Percentiles rank a stretch among this genome's conserved stretches.
These are phyloP conservation scores for Monosporozyma yasuniensis DNA, from an alignment of 805 yeast species.

Conservation along the genomic window DNA sequence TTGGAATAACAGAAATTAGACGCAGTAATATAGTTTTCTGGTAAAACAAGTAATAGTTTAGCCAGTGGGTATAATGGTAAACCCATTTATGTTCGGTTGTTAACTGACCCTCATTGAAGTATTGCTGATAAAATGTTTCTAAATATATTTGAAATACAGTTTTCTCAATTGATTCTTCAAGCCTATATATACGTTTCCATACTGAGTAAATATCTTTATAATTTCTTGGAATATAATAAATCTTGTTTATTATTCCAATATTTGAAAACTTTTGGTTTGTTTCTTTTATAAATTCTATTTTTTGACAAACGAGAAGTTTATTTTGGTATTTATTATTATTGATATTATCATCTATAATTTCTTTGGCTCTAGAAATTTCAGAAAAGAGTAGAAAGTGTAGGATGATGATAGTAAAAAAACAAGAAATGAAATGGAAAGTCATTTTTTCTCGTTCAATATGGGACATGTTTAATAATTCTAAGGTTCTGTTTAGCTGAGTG, in stretches of 20 bases:
- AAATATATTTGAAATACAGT: constrained; percentile 31
- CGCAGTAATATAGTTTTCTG: background rate
- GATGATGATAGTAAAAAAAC: constrained; percentile 44
- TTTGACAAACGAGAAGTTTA: constrained; percentile 32
- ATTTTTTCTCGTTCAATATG: constrained; percentile 49
- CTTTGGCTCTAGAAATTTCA: constrained; percentile 47
- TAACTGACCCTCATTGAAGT: constrained; percentile 1
- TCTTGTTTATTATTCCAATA: constrained; percentile 41
- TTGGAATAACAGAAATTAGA: background rate
- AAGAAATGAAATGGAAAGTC: constrained; percentile 54
- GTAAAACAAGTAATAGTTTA: background rate
- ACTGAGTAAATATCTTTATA: constrained; percentile 31
- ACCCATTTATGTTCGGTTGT: background rate
- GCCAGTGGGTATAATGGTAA: background rate
- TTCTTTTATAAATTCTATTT: constrained; percentile 37
- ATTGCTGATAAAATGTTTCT: constrained; percentile 11
- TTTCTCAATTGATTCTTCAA: constrained; percentile 33
- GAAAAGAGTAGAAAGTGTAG: constrained; percentile 47
- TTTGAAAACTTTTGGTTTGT: constrained; percentile 18
- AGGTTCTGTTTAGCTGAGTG: constrained; percentile 10
- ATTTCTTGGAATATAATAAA: constrained; percentile 51
- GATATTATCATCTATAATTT: constrained; percentile 38
- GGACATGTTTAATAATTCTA: constrained; percentile 65
- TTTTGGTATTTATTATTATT: constrained; percentile 25
- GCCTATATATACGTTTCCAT: constrained; percentile 24